phyloP scores from a whole-genome alignment of 2,329 filamentous ascomycete genomes.

The Epichloe sp. region DNA sequence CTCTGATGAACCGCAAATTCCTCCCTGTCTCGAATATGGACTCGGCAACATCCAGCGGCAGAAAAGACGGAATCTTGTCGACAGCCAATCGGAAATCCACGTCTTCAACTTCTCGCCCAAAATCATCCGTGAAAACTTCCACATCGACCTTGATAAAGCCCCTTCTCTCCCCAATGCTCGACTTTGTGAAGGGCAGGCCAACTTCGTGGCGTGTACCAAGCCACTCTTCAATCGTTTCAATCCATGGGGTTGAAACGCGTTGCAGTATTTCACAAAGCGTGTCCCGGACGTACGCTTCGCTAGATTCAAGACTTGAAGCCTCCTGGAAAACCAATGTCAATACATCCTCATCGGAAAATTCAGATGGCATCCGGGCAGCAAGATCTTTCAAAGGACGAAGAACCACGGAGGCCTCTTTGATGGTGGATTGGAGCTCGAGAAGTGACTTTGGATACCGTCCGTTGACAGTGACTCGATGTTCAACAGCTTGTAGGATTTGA shows the following conservation, averaged over 20 bases:
- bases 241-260: slow-evolving; percentile 51
- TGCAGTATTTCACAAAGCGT: slow-evolving; percentile 55
- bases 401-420: slow-evolving; percentile 33
- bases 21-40: slow-evolving; percentile 68
- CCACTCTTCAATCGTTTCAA: slow-evolving; percentile 59
- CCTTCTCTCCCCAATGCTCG: slow-evolving; percentile 31
- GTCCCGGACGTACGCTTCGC: slow-evolving; percentile 45
- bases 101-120: slow-evolving; percentile 42
- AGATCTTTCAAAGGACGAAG: slow-evolving; percentile 39
- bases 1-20: slow-evolving; percentile 59
- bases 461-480: slow-evolving; percentile 33
- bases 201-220: slow-evolving; percentile 53
- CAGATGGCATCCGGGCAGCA: slow-evolving; percentile 30
- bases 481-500: slow-evolving; percentile 34
- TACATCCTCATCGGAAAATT: slow-evolving; percentile 44
- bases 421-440: slow-evolving; percentile 37
- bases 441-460: slow-evolving; percentile 32
- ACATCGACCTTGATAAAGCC: slow-evolving; percentile 49
- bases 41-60: slow-evolving; percentile 55
- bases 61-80: slow-evolving; percentile 56
- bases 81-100: slow-evolving; percentile 50
- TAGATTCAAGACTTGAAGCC: slow-evolving; percentile 50
- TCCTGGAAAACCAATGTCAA: slow-evolving; percentile 49
- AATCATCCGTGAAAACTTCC: slow-evolving; percentile 42
- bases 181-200: slow-evolving; percentile 38